Evolutionary conservation across 2,329 filamentous ascomycete species (phyloP), one percentile per base, ranked within the genome.

Genomic region (Paecilomyces variotii): DNA sequence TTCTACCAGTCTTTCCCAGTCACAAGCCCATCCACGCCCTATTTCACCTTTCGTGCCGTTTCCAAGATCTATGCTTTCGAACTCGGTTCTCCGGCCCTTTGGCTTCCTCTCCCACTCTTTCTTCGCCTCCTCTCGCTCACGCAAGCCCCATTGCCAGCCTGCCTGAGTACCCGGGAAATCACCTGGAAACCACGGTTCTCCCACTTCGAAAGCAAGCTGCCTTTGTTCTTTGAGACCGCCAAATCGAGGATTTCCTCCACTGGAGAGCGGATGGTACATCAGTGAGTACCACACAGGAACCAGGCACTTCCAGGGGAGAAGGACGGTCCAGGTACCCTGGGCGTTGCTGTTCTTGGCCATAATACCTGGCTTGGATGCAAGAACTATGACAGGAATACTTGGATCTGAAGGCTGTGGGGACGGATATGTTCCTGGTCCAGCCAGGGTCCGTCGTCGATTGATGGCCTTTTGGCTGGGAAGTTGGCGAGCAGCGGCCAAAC

Each of bases 301-400:
- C 35, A 97, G 88, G 66, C 90, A 96, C 69, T 90, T 91, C 91
- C 93, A 97, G 0, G 94, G 94, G 2, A 94, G 81, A 26, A 97
- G 79, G 1, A 97, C 71, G 0, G 87, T 94, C 91, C 91, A 97
- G 0, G 81, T 86, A 0, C 88, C 87, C 54, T 88, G 85, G 1
- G 79, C 76, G 53, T 81, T 82, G 10, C 73, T 76, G 39, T 75
- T 74, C 30, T 65, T 73, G 5, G 65, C 61, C n/a, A 65, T 59
- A 32, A 58, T 56, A 10, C 75, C 70, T 9, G 80, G 71, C 2
- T 84, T 82, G 10, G 83, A 84, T 34, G 87, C 80, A 3, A 90
- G 79, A 4, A 95, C 75, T 1, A 93, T 78, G 45, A 93, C 75
- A 0, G 94, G 94, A 14, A 97, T 94, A 1, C 82, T 77, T 1